These are phyloP conservation scores for Schizothecium vesticola DNA, from an alignment of 495 filamentous ascomycete genomes.

Conservation along the genomic window DNA sequence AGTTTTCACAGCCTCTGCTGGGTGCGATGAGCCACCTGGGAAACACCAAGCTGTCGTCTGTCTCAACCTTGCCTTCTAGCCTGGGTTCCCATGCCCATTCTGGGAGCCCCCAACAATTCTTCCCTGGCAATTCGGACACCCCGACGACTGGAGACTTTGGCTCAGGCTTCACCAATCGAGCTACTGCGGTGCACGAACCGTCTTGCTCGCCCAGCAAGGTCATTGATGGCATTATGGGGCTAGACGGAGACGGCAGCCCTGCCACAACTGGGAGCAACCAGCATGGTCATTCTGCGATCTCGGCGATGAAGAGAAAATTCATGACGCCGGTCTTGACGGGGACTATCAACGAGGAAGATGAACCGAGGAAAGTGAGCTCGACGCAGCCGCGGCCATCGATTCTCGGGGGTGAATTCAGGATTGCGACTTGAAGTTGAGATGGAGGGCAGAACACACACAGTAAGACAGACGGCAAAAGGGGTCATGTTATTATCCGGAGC, in stretches of 20 bases:
- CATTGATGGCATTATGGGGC: background rate
- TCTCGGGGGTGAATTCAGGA: background rate
- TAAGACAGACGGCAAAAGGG: background rate
- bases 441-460: background rate
- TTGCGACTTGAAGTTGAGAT: background rate
- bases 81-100: background rate
- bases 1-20: slow-evolving; percentile 33
- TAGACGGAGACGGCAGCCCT: background rate
- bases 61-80: background rate
- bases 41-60: background rate
- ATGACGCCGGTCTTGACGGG: background rate
- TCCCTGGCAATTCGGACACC: background rate
- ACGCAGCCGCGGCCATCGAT: background rate
- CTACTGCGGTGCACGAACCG: background rate
- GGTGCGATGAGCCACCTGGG: slow-evolving; percentile 1
- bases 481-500: background rate
- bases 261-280: background rate
- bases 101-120: background rate
- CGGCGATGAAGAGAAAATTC: background rate
- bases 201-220: background rate
- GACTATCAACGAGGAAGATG: background rate
- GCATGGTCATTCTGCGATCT: background rate
- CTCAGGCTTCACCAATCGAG: background rate
- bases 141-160: background rate
- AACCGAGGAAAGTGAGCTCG: background rate